Evolutionary conservation across 1,139 yeast genomes (phyloP).

Genomic region (Hyphopichia pseudoburtonii): DNA sequence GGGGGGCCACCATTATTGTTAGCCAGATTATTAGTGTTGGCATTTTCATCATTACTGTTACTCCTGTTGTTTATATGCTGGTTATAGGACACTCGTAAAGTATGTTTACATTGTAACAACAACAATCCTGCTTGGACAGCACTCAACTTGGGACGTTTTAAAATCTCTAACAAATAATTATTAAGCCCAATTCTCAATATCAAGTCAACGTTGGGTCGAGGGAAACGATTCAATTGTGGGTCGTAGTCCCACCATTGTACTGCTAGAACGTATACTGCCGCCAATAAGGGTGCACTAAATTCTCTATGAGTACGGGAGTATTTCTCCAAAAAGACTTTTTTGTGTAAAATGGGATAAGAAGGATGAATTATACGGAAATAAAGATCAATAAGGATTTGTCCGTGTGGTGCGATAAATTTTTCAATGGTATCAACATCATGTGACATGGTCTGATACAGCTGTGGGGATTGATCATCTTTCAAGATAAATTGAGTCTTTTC

Average conservation of each 20-base stretch:
- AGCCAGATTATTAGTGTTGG: not conserved
- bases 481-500: constrained; percentile 63
- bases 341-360: constrained; percentile 73
- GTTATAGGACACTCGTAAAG: constrained; percentile 19
- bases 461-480: constrained; percentile 70
- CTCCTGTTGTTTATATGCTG: constrained; percentile 8
- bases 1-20: constrained; percentile 1
- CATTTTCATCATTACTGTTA: constrained; percentile 3
- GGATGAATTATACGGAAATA: constrained; percentile 79
- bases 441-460: constrained; percentile 60
- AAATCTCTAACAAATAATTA: constrained; percentile 62
- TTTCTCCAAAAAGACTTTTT: constrained; percentile 73
- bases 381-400: constrained; percentile 66
- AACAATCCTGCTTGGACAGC: constrained; percentile 79
- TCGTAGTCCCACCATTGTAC: constrained; percentile 86
- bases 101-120: constrained; percentile 62
- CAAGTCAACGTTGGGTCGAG: constrained; percentile 62
- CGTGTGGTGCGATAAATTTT: constrained; percentile 73
- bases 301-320: constrained; percentile 76
- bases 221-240: constrained; percentile 59
- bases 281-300: constrained; percentile 72
- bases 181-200: constrained; percentile 52
- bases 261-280: constrained; percentile 74
- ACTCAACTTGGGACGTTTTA: constrained; percentile 73
- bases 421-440: constrained; percentile 72